Conservation (phyloP, 2,329 filamentous ascomycete genomes). For the Aspergillus sp. region DNA sequence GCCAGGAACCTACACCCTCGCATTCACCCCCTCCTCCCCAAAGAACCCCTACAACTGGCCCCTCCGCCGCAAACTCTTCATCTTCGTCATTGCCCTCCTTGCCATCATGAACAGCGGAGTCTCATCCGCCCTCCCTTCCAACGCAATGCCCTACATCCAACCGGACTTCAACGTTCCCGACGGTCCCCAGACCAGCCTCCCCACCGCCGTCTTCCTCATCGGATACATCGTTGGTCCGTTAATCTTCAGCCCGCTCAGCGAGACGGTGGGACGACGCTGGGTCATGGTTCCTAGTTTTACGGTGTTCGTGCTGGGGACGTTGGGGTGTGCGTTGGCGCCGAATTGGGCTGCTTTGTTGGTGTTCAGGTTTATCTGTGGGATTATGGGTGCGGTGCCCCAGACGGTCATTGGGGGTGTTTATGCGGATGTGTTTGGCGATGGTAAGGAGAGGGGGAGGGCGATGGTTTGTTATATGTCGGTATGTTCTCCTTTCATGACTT, state of each 20-base stretch:
- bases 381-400: slow-evolving; percentile 42
- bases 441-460: slow-evolving; percentile 36
- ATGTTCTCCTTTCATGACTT: slow-evolving; percentile 11
- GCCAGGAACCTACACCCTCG: not conserved
- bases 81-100: slow-evolving; percentile 24
- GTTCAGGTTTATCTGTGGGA: slow-evolving; percentile 45
- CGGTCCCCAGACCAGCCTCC: slow-evolving; percentile 31
- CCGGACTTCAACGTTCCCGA: slow-evolving; percentile 30
- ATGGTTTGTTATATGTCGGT: slow-evolving; percentile 45
- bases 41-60: not conserved
- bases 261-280: slow-evolving; percentile 39
- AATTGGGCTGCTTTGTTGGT: slow-evolving; percentile 41
- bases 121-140: slow-evolving; percentile 39
- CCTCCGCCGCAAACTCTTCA: slow-evolving; percentile 29
- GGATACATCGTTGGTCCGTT: slow-evolving; percentile 43
- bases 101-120: slow-evolving; percentile 40
- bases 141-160: slow-evolving; percentile 38
- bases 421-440: slow-evolving; percentile 46
- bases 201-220: slow-evolving; percentile 38
- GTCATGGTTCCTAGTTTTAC: slow-evolving; percentile 52
- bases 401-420: slow-evolving; percentile 47
- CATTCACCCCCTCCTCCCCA: not conserved
- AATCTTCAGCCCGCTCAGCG: slow-evolving; percentile 44
- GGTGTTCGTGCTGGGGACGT: slow-evolving; percentile 40
- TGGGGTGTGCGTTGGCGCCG: slow-evolving; percentile 44